Percentiles rank a stretch among this genome's conserved stretches.
Evolutionary conservation across 2,329 filamentous ascomycete species (phyloP).

Genomic region (Penicillium sp.): DNA sequence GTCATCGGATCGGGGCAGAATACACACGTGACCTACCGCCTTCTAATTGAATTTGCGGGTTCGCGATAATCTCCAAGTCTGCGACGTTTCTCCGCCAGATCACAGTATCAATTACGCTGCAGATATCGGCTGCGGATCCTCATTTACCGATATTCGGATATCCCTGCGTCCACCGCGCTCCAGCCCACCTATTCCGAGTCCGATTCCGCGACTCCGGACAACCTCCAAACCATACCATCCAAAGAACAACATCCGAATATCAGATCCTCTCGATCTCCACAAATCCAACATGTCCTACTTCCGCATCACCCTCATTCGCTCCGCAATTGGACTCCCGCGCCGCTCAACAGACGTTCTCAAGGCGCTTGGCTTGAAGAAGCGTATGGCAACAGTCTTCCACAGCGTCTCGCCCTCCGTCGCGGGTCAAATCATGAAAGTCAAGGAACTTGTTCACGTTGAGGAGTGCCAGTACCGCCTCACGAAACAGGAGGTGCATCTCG

Average conservation of each 20-base stretch:
- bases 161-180: neutral
- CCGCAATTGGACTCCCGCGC: constrained; percentile 80
- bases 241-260: constrained; percentile 1
- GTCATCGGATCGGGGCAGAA: constrained; percentile 17
- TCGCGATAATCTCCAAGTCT: constrained; percentile 1
- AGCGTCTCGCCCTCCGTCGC: constrained; percentile 76
- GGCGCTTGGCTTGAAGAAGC: constrained; percentile 79
- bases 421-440: constrained; percentile 89
- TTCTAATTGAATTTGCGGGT: constrained; percentile 11
- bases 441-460: constrained; percentile 80
- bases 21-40: constrained; percentile 35
- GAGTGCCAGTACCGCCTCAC: constrained; percentile 68
- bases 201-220: neutral
- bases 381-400: constrained; percentile 85
- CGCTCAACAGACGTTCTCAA: constrained; percentile 77
- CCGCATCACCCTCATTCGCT: constrained; percentile 85
- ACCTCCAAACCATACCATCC: neutral
- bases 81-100: neutral
- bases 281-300: constrained; percentile 68
- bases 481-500: constrained; percentile 65
- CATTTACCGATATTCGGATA: neutral
- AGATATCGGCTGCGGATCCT: neutral
- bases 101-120: neutral
- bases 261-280: neutral
- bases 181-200: neutral